Evolutionary conservation across 306 rosid genomes (phyloP), one percentile per base, ranked within the genome.

Genomic region (Cucumis hystrix): DNA sequence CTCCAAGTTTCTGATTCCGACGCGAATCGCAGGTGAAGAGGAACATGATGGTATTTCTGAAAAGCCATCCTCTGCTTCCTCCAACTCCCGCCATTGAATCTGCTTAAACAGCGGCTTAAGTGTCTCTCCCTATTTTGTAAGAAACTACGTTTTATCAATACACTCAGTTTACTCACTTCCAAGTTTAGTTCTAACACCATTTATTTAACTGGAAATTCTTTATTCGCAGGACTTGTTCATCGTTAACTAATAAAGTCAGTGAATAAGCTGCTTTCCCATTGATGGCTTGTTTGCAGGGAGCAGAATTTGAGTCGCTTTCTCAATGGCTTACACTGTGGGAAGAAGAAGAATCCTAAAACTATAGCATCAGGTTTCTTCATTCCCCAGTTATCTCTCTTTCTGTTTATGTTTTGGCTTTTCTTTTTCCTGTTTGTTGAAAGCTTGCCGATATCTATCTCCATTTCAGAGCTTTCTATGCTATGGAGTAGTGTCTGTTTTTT

Each of bases 51-150:
- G 93, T 84, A 79, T 89, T 75, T 89, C 95, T 7, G 91, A 87
- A 33, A 89, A 88, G 84, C 97, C 92, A 80, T 91, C 97, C 78
- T 88, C 97, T 87, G 98, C 92, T 87, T 93, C 97, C 87, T 93
- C 98, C 74, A 87, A 89, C 84, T 93, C 98, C 82, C 97, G 88
- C 91, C 93, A 92, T 84, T 91, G 92, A 94, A 45, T 51, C 73
- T 41, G 56, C 56, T 25, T 1, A 61, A 47, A 33, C 3, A 70
- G 10, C 59, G 5, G 18, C 61, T 47, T 6, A 65, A 78, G 35
- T 30, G 21, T 56, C 43, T 60, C 84, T 83, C 81, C 76, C 62
- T 40, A 23, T 2, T 28, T 28, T 72, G 77, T 72, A 72, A 51
- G 77, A 28, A 16, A 23, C 40, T 23, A 21, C 54, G 20, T 41